Conservation (phyloP, 2,329 filamentous ascomycete genomes). For the Pseudogymnoascus sp. region DNA sequence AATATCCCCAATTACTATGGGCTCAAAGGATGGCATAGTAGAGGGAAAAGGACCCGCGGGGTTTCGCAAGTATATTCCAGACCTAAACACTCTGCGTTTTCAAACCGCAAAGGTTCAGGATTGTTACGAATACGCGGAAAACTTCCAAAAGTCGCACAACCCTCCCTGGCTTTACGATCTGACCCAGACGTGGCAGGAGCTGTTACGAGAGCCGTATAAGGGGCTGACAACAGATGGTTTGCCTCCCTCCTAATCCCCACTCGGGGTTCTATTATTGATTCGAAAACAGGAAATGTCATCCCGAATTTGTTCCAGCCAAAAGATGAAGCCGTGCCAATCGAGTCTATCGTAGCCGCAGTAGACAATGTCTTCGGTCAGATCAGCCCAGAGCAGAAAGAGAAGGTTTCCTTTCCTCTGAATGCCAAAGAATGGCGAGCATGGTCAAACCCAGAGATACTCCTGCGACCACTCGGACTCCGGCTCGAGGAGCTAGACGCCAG, state of each 20-base stretch:
- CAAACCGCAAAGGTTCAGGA: conserved; percentile 54
- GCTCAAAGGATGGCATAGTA: background rate
- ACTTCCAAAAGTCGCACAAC: conserved; percentile 48
- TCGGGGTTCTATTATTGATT: conserved; percentile 46
- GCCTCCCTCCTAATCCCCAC: conserved; percentile 30
- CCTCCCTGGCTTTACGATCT: conserved; percentile 61
- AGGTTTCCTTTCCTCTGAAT: conserved; percentile 53
- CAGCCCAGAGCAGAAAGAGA: conserved; percentile 8
- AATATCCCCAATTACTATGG: background rate
- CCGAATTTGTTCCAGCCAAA: conserved; percentile 13
- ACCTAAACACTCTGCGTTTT: conserved; percentile 54
- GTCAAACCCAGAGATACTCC: conserved; percentile 17
- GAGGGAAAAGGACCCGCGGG: conserved; percentile 19
- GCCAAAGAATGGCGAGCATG: conserved; percentile 26
- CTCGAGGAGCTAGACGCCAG: conserved; percentile 11
- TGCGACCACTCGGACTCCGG: conserved; percentile 11
- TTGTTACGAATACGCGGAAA: conserved; percentile 52
- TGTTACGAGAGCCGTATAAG: conserved; percentile 36
- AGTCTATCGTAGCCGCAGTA: conserved; percentile 42
- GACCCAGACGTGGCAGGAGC: conserved; percentile 63
- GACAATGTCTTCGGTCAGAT: conserved; percentile 11
- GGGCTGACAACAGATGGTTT: conserved; percentile 26
- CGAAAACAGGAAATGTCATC: conserved; percentile 41
- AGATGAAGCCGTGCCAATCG: conserved; percentile 21
- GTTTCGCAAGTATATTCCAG: conserved; percentile 55